Evolutionary conservation across 441 rosid genomes (phyloP).

Genomic region (Bocquillonia castaneifolia): DNA sequence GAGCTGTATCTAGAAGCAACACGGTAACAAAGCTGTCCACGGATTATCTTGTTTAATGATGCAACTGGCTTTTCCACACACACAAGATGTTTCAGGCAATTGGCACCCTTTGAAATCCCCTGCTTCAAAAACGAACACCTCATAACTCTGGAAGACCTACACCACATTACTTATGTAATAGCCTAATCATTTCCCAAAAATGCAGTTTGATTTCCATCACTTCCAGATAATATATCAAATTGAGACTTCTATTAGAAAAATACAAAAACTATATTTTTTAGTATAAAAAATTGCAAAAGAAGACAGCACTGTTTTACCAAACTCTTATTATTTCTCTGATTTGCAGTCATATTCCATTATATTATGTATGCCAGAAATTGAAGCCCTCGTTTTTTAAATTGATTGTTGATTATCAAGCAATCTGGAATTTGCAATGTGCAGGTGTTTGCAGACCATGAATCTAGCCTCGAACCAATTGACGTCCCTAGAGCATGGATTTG

Average conservation of each 20-base stretch:
- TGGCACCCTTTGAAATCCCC: neutral
- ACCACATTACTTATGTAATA: neutral
- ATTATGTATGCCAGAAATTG: slow-evolving; percentile 1
- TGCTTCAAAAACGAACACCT: neutral
- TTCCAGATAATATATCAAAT: neutral
- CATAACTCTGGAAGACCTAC: neutral
- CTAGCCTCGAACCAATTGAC: slow-evolving; percentile 72
- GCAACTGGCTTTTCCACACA: neutral
- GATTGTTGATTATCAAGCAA: slow-evolving; percentile 17
- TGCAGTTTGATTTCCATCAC: neutral
- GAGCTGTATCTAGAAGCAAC: neutral
- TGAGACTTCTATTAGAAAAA: neutral
- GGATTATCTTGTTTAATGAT: neutral
- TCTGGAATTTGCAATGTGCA: slow-evolving; percentile 36
- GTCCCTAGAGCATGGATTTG: slow-evolving; percentile 83
- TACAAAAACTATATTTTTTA: too few relatives aligned
- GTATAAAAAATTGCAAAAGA: neutral
- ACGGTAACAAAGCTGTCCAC: neutral
- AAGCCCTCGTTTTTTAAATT: slow-evolving; percentile 10
- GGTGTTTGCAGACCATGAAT: slow-evolving; percentile 89
- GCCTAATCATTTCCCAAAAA: too few relatives aligned
- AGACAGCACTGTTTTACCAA: neutral
- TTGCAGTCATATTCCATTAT: slow-evolving; percentile 1
- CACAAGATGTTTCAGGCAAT: neutral
- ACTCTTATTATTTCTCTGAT: neutral